Conservation (phyloP, 805 yeast genomes). For the Torulaspora quercuum region DNA sequence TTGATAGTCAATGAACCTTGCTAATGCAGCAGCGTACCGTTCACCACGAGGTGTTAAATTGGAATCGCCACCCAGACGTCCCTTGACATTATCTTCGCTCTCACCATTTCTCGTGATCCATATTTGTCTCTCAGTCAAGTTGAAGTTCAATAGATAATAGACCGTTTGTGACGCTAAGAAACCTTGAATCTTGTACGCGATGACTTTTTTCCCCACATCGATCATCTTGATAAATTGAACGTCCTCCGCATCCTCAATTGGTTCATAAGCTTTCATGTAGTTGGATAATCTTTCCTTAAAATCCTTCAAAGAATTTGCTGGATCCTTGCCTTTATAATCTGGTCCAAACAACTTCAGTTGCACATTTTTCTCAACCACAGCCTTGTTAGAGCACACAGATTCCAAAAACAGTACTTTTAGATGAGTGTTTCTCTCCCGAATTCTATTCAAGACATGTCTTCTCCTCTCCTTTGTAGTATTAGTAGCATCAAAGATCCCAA, state of each 20-base stretch:
- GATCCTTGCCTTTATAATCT: slow-evolving; percentile 84
- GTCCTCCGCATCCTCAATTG: slow-evolving; percentile 73
- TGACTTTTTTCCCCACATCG: slow-evolving; percentile 91
- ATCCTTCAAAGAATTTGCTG: slow-evolving; percentile 71
- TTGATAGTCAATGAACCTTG: slow-evolving; percentile 69
- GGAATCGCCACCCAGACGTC: slow-evolving; percentile 91
- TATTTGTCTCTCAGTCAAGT: slow-evolving; percentile 81
- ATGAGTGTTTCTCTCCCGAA: slow-evolving; percentile 54
- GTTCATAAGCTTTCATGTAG: slow-evolving; percentile 86
- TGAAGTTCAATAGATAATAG: slow-evolving; percentile 84
- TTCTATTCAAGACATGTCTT: slow-evolving; percentile 51
- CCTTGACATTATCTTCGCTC: slow-evolving; percentile 75
- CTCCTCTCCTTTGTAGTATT: slow-evolving; percentile 70
- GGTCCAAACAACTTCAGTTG: slow-evolving; percentile 88
- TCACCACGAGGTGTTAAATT: slow-evolving; percentile 72
- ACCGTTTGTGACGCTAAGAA: slow-evolving; percentile 91
- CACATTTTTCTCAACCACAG: slow-evolving; percentile 77
- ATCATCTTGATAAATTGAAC: slow-evolving; percentile 91
- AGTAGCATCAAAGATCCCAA: slow-evolving; percentile 88
- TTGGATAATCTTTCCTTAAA: slow-evolving; percentile 76
- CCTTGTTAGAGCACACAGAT: slow-evolving; percentile 78
- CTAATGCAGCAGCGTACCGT: slow-evolving; percentile 67
- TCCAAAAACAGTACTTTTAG: slow-evolving; percentile 82
- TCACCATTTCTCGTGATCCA: slow-evolving; percentile 97
- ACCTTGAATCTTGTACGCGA: slow-evolving; percentile 83